These are phyloP conservation scores for Metschnikowia cerradonensis DNA, from an alignment of 805 yeast genomes.

Conservation along the genomic window DNA sequence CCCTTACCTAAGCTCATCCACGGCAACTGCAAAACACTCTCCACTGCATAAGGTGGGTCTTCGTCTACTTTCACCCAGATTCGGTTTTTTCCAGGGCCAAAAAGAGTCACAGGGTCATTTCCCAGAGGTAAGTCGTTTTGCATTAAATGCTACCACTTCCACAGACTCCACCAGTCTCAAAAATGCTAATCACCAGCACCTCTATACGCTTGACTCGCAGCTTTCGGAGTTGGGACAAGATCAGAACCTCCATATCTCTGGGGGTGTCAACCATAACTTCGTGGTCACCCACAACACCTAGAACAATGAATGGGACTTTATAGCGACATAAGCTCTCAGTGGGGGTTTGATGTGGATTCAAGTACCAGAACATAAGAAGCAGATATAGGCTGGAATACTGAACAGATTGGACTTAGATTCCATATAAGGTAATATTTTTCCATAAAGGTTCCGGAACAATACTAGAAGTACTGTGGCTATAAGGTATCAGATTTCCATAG, in stretches of 20 bases:
- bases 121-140: slow-evolving; percentile 4
- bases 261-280: slow-evolving; percentile 17
- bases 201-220: slow-evolving; percentile 12
- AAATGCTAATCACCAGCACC: slow-evolving; percentile 10
- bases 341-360: no score
- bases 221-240: not conserved
- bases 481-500: no score
- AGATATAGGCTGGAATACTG: no score
- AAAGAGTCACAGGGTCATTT: slow-evolving; percentile 3
- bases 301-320: no score
- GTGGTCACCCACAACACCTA: slow-evolving; percentile 1
- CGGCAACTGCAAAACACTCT: slow-evolving; percentile 1
- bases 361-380: no score
- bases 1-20: slow-evolving; percentile 32
- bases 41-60: slow-evolving; percentile 14
- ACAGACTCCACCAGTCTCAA: slow-evolving; percentile 5
- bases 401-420: no score
- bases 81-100: slow-evolving; percentile 16
- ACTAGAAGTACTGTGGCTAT: no score
- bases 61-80: slow-evolving; percentile 13
- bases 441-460: no score
- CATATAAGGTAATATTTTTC: no score
- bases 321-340: no score
- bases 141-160: slow-evolving; percentile 3
- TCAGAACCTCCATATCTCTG: slow-evolving; percentile 12